A percentile compares a stretch with the other conserved stretches of the same genome.
These are phyloP conservation scores for Nadsonia fulvescens DNA, from an alignment of 805 yeast genomes.

Conservation along the genomic window DNA sequence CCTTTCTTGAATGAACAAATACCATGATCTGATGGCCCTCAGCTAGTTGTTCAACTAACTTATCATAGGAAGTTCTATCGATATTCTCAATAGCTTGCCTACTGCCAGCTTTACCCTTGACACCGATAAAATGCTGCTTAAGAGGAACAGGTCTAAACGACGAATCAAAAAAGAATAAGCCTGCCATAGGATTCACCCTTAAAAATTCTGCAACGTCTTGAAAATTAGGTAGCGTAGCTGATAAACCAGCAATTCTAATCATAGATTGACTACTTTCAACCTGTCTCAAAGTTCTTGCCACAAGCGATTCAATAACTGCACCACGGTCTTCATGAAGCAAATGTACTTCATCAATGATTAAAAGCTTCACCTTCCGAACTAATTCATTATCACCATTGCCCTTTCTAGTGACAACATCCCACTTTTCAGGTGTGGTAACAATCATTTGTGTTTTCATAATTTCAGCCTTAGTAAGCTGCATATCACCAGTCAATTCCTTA, in stretches of 20 bases:
- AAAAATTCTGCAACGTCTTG: slow-evolving; percentile 88
- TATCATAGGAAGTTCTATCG: slow-evolving; percentile 62
- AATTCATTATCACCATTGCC: slow-evolving; percentile 76
- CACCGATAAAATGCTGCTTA: slow-evolving; percentile 75
- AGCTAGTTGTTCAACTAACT: slow-evolving; percentile 44
- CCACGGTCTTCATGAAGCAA: slow-evolving; percentile 94
- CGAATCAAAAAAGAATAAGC: slow-evolving; percentile 88
- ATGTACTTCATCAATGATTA: slow-evolving; percentile 94
- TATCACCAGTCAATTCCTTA: slow-evolving; percentile 83
- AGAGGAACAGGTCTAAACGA: slow-evolving; percentile 88
- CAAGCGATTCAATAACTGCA: slow-evolving; percentile 87
- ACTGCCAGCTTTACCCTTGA: slow-evolving; percentile 68
- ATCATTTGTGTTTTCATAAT: slow-evolving; percentile 69
- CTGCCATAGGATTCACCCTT: slow-evolving; percentile 68
- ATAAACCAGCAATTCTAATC: slow-evolving; percentile 85
- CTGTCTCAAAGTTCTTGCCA: slow-evolving; percentile 84
- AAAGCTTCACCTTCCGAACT: slow-evolving; percentile 63
- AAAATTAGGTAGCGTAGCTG: slow-evolving; percentile 86
- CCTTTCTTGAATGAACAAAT: slow-evolving; percentile 89
- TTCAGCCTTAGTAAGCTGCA: slow-evolving; percentile 75
- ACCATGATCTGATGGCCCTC: slow-evolving; percentile 86
- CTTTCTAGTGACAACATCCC: slow-evolving; percentile 96
- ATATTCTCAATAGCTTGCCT: slow-evolving; percentile 49
- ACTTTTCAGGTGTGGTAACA: slow-evolving; percentile 89
- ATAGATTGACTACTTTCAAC: slow-evolving; percentile 87